Conservation (phyloP, 257 asterid species). For the Fraxinus excelsior region DNA sequence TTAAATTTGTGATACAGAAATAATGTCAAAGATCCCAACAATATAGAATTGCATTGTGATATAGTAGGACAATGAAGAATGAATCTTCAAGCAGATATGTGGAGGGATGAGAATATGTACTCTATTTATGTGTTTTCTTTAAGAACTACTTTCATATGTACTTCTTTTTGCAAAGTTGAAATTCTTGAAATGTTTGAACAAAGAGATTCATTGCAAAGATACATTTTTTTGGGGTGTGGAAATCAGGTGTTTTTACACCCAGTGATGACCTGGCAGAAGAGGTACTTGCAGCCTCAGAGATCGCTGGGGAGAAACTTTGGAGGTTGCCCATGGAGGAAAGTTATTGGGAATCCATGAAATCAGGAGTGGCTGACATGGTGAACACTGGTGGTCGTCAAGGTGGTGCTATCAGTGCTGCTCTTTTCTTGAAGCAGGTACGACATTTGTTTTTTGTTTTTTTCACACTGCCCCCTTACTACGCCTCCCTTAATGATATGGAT, state of each 20-base stretch:
- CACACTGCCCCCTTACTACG: too few relatives aligned
- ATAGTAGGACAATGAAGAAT: background rate
- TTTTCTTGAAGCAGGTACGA: slow-evolving; percentile 95
- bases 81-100: background rate
- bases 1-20: background rate
- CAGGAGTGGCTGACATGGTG: slow-evolving; percentile 96
- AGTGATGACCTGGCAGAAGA: slow-evolving; percentile 85
- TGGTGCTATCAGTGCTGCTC: slow-evolving; percentile 92
- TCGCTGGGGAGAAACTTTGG: slow-evolving; percentile 88
- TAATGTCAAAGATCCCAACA: background rate
- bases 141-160: background rate
- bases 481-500: too few relatives aligned
- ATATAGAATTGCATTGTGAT: background rate
- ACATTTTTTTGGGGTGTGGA: background rate
- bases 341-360: slow-evolving; percentile 95
- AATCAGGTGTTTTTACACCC: slow-evolving; percentile 84
- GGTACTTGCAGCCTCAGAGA: slow-evolving; percentile 74
- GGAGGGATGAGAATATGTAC: background rate
- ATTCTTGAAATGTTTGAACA: background rate
- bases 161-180: background rate
- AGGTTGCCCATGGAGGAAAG: slow-evolving; percentile 95
- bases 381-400: slow-evolving; percentile 94
- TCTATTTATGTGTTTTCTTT: background rate
- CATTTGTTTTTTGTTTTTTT: background rate
- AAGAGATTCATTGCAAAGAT: background rate